Percentiles rank a stretch among this genome's conserved stretches.
Conservation (phyloP, 1,139 yeast genomes). For the Yarrowia galli region DNA sequence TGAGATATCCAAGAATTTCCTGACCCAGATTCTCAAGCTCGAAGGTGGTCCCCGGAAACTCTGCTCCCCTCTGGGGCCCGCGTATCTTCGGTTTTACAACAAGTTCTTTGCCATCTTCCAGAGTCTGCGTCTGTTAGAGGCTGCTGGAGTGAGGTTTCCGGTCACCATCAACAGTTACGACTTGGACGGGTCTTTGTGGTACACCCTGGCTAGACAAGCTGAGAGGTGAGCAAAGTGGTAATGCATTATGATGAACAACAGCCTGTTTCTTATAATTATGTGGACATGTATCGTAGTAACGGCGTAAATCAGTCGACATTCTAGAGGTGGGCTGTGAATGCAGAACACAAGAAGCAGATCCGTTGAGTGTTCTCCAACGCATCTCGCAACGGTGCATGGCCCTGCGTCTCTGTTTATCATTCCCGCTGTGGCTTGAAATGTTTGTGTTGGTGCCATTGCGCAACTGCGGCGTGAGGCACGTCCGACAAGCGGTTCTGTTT, state of each 20-base stretch:
- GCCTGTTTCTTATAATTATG: background rate
- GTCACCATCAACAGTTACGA: background rate
- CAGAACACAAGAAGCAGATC: no score
- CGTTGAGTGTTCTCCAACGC: no score
- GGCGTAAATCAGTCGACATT: background rate
- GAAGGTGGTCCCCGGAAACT: conserved; percentile 5
- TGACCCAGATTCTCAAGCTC: conserved; percentile 1
- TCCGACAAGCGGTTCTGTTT: conserved; percentile 18
- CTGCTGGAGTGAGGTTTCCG: conserved; percentile 16
- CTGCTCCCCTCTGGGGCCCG: background rate
- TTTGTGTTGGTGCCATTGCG: background rate
- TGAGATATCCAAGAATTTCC: background rate
- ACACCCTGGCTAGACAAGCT: background rate
- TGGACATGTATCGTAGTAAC: background rate
- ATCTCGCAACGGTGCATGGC: background rate
- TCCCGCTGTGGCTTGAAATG: conserved; percentile 5
- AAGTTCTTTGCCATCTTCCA: conserved; percentile 22
- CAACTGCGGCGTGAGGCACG: conserved; percentile 10
- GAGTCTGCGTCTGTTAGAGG: conserved; percentile 24
- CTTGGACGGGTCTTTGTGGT: conserved; percentile 28
- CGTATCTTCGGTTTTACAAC: conserved; percentile 23
- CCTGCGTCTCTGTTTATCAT: background rate
- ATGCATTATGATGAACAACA: background rate
- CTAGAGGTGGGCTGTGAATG: no score
- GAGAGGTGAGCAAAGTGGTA: background rate